Evolutionary conservation across 352 stramenopile genomes (phyloP).

Genomic region (Phytophthora pini): DNA sequence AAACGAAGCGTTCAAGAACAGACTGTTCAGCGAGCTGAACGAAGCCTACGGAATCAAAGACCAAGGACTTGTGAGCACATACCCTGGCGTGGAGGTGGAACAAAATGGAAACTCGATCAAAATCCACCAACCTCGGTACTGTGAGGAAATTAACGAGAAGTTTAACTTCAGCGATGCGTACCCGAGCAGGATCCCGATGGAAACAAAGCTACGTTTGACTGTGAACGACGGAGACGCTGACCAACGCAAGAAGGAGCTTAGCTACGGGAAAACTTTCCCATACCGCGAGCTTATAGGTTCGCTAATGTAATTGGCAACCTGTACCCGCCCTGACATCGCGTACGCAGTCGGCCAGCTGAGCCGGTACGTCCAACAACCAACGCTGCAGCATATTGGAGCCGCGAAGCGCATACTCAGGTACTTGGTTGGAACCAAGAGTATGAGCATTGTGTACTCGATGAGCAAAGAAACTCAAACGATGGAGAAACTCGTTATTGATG

Average conservation of each 20-base stretch:
- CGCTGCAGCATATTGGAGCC: conserved; percentile 9
- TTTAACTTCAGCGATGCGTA: conserved; percentile 16
- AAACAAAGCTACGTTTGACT: conserved; percentile 10
- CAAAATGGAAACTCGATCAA: conserved; percentile 7
- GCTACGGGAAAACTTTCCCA: background rate
- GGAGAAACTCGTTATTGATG: conserved; percentile 3
- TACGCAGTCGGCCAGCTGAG: conserved; percentile 37
- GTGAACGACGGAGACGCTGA: conserved; percentile 5
- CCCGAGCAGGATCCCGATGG: conserved; percentile 13
- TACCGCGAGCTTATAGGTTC: conserved; percentile 26
- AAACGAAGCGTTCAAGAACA: conserved; percentile 17
- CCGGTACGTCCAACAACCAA: conserved; percentile 20
- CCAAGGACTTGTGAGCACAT: conserved; percentile 21
- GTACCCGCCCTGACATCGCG: conserved; percentile 27
- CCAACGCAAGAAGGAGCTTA: conserved; percentile 2
- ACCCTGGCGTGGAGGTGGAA: conserved; percentile 21
- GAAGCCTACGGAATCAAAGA: conserved; percentile 34
- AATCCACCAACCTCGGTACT: conserved; percentile 20
- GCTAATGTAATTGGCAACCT: conserved; percentile 41
- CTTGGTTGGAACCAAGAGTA: background rate
- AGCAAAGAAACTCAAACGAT: background rate
- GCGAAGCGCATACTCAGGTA: conserved; percentile 9
- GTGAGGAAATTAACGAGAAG: conserved; percentile 10
- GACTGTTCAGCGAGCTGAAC: conserved; percentile 24
- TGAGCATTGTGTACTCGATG: conserved; percentile 8